A percentile compares a stretch with the other conserved stretches of the same genome.
phyloP scores from a whole-genome alignment of 495 filamentous ascomycete genomes.

The Penicillium chermesinum region DNA sequence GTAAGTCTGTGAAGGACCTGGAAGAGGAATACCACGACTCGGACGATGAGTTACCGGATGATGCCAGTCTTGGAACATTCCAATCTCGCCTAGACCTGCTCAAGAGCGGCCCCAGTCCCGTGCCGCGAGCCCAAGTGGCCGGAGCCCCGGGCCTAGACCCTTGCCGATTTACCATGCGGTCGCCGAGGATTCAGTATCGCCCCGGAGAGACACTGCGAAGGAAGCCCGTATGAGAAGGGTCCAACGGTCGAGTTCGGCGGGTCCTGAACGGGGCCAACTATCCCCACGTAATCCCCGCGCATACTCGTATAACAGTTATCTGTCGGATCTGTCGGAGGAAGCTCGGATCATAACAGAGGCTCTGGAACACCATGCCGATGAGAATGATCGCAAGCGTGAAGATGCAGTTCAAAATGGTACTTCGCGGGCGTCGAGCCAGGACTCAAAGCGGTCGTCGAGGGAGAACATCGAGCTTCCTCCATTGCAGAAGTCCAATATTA shows the following conservation, averaged over 20 bases:
- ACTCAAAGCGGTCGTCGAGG: conserved; percentile 52
- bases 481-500: conserved; percentile 77
- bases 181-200: conserved; percentile 16
- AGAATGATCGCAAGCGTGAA: conserved; percentile 49
- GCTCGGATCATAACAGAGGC: conserved; percentile 85
- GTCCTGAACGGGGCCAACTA: conserved; percentile 42
- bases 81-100: conserved; percentile 79
- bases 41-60: conserved; percentile 90
- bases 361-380: conserved; percentile 76
- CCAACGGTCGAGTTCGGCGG: conserved; percentile 41
- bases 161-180: conserved; percentile 39
- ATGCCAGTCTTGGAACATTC: conserved; percentile 91
- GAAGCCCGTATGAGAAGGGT: conserved; percentile 29
- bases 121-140: conserved; percentile 50
- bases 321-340: conserved; percentile 78
- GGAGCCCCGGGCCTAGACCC: conserved; percentile 35
- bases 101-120: conserved; percentile 56
- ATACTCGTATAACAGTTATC: conserved; percentile 80
- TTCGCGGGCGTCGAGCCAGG: conserved; percentile 39
- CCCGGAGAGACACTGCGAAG: conserved; percentile 25
- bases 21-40: conserved; percentile 85
- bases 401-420: conserved; percentile 47
- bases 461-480: conserved; percentile 68
- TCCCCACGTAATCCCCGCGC: conserved; percentile 53
- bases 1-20: conserved; percentile 72